phyloP scores from a whole-genome alignment of 148 eudicot genomes.

The Vaccinium macrocarpon region DNA sequence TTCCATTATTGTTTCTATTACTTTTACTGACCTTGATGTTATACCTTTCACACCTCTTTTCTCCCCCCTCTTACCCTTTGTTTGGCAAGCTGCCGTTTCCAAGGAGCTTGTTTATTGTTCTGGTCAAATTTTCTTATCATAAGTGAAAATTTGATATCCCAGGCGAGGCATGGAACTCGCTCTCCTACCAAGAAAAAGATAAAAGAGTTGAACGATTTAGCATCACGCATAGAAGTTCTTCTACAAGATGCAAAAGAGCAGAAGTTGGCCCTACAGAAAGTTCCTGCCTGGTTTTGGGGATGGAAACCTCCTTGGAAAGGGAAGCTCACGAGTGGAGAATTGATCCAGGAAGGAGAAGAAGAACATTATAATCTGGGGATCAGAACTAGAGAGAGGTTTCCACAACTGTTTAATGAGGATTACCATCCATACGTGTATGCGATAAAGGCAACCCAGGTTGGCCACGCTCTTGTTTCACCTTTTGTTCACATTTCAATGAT shows the following conservation, averaged over 20 bases:
- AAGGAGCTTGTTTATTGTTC: background rate
- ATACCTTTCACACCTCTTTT: background rate
- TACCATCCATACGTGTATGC: conserved; percentile 80
- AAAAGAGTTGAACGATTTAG: conserved; percentile 60
- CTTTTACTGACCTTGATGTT: background rate
- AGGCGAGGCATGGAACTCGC: conserved; percentile 98
- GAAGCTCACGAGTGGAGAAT: conserved; percentile 76
- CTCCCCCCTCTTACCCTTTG: background rate
- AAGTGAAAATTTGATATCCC: conserved; percentile 19
- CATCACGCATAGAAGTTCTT: conserved; percentile 49
- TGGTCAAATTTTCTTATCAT: background rate
- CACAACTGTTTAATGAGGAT: conserved; percentile 59
- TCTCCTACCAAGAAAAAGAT: conserved; percentile 90
- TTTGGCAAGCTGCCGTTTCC: background rate
- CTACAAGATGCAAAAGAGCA: conserved; percentile 58
- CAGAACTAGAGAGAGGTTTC: conserved; percentile 65
- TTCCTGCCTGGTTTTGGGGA: conserved; percentile 79
- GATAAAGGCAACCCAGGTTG: conserved; percentile 91
- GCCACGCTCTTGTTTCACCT: background rate
- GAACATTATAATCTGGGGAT: conserved; percentile 80
- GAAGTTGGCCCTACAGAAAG: conserved; percentile 39
- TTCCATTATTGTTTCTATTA: background rate
- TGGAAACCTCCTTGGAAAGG: conserved; percentile 97
- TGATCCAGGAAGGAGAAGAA: conserved; percentile 73
- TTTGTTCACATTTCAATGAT: background rate